Conservation (phyloP, 1,139 yeast genomes). For the Torulaspora pretoriensis region DNA sequence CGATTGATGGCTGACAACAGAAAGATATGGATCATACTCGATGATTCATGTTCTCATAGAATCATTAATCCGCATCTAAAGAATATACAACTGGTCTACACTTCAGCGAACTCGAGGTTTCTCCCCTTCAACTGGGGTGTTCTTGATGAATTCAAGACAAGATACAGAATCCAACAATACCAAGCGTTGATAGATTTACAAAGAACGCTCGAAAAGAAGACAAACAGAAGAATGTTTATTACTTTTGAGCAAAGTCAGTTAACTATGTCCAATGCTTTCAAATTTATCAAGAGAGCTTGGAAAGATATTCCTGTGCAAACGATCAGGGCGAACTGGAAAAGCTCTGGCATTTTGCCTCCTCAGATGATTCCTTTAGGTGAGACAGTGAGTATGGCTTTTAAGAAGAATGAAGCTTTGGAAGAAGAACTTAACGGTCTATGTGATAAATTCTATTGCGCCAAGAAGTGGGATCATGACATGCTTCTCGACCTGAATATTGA, state of each 20-base stretch:
- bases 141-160: conserved; percentile 55
- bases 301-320: conserved; percentile 44
- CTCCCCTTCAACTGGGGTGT: conserved; percentile 65
- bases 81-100: conserved; percentile 46
- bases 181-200: conserved; percentile 43
- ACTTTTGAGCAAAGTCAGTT: conserved; percentile 41
- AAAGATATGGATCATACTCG: conserved; percentile 52
- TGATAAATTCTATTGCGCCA: conserved; percentile 46
- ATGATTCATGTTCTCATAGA: conserved; percentile 62
- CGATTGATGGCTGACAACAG: conserved; percentile 45
- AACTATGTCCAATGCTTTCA: conserved; percentile 53
- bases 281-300: conserved; percentile 58
- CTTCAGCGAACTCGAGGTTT: conserved; percentile 42
- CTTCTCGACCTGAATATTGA: conserved; percentile 56
- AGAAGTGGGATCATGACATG: conserved; percentile 58
- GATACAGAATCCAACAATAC: conserved; percentile 58
- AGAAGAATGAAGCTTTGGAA: conserved; percentile 37
- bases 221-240: conserved; percentile 22
- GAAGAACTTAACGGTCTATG: conserved; percentile 42
- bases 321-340: conserved; percentile 52
- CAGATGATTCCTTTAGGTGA: conserved; percentile 29
- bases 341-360: conserved; percentile 40
- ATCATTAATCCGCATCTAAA: conserved; percentile 53
- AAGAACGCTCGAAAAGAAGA: conserved; percentile 31
- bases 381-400: conserved; percentile 35